A percentile compares a stretch with the other conserved stretches of the same genome.
Conservation (phyloP, 306 rosid species). For the Glycine latifolia region DNA sequence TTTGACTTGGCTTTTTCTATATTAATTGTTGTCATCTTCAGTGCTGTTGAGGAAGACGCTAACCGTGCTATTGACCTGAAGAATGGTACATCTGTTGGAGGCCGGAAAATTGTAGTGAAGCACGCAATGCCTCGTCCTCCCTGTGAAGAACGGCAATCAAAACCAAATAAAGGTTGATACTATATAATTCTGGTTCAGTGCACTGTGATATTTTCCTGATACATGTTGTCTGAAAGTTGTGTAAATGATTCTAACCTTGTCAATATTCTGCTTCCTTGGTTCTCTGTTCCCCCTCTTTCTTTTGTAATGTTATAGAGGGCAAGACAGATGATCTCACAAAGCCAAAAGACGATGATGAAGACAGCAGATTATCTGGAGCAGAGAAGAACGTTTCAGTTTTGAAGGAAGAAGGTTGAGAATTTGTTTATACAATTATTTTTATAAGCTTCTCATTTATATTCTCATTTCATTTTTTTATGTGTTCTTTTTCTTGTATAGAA, state of each 20-base stretch:
- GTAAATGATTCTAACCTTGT: slow-evolving; percentile 25
- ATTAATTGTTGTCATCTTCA: slow-evolving; percentile 51
- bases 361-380: slow-evolving; percentile 38
- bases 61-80: slow-evolving; percentile 82
- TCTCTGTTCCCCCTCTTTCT: slow-evolving; percentile 30
- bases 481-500: slow-evolving; percentile 40
- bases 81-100: slow-evolving; percentile 74
- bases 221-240: slow-evolving; percentile 21
- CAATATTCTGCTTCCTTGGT: neutral
- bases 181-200: slow-evolving; percentile 37
- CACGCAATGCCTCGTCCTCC: slow-evolving; percentile 89
- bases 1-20: slow-evolving; percentile 23
- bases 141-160: slow-evolving; percentile 69
- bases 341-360: slow-evolving; percentile 57
- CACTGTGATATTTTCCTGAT: slow-evolving; percentile 10
- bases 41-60: slow-evolving; percentile 90
- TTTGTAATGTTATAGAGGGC: slow-evolving; percentile 44
- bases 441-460: neutral
- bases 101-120: slow-evolving; percentile 81
- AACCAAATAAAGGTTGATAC: slow-evolving; percentile 72
- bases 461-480: slow-evolving; percentile 8
- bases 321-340: slow-evolving; percentile 47
- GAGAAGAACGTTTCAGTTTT: slow-evolving; percentile 57
- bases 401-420: slow-evolving; percentile 69
- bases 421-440: slow-evolving; percentile 33